Conservation (phyloP, 805 yeast species). For the Kodamaea sagamina region DNA sequence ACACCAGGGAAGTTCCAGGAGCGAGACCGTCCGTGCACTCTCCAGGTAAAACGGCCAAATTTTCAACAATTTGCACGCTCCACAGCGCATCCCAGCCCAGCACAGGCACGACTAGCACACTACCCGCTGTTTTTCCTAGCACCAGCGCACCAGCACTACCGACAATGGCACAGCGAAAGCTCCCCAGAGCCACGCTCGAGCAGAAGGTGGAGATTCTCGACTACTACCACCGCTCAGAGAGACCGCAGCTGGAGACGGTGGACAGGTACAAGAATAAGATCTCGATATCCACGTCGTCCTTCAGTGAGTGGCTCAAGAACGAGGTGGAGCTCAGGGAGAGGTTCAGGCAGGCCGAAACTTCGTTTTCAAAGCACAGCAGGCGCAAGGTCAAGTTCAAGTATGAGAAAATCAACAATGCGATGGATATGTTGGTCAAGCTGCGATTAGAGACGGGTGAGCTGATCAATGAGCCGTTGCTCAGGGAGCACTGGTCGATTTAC, state of each 20-base stretch:
- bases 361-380: conserved; percentile 36
- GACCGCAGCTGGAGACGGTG: conserved; percentile 61
- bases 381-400: conserved; percentile 56
- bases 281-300: conserved; percentile 59
- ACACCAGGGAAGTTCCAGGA: too few species aligned
- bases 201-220: conserved; percentile 59
- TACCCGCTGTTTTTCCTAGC: too few species aligned
- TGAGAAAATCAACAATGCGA: conserved; percentile 57
- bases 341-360: conserved; percentile 32
- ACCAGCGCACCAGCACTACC: too few species aligned
- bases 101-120: too few species aligned
- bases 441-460: conserved; percentile 46
- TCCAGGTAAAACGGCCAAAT: too few species aligned
- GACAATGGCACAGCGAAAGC: conserved; percentile 19
- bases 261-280: conserved; percentile 50
- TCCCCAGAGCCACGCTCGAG: conserved; percentile 58
- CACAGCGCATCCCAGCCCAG: conserved; percentile 4
- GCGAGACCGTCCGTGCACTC: too few species aligned
- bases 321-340: conserved; percentile 53
- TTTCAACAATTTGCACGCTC: too few species aligned
- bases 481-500: conserved; percentile 57
- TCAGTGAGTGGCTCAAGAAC: conserved; percentile 61
- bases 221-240: conserved; percentile 46
- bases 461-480: conserved; percentile 54
- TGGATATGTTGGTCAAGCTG: conserved; percentile 55